Base-by-base conservation (phyloP, 768 basidiomycete species). In the Pleurotus tuber-regium region DNA sequence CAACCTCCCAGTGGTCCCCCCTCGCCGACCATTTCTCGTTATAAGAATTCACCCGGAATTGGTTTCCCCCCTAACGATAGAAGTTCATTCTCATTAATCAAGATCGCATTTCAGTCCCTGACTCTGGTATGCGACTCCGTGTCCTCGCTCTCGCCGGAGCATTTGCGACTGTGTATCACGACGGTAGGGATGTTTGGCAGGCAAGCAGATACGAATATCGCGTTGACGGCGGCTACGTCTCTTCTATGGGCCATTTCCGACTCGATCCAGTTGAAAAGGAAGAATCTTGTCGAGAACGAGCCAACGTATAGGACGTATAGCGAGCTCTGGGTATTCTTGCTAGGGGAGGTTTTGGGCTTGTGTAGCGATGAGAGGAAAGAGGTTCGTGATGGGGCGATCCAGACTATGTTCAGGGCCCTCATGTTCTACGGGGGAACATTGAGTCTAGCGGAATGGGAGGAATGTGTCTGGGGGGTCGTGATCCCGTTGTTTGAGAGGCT, bases 191-290 rank as follows among this genome's bases (percentile, higher is more conserved):
- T 88, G 50, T 99, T 96, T 66, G 94, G 95, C 6, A 80, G 86
- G 14, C 96, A 98, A 61, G 79, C 84, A 1, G 97, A 98, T 57
- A 95, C 96, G 31, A 99, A 99, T 59, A 96, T 99, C 51, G 91
- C 94, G 1, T 71, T 99, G 50, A 96, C 96, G 1, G 92, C 92
- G 0, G 92, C 95, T 0, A 92, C 92, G 52, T 93, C 92, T 48
- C 70, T 98, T 2, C 73, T 99, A 4, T 98, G 96, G 96, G 88
- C 90, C 54, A 90, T 99, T 0, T 97, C 95, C 0, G 96, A 99
- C 63, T 89, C 92, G 1, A 91, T 98, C 29, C 93, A 96, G 61
- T 81, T 86, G 5, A 89, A 91, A 62, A 79, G 90, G 18, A 86
- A 86, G 57, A 23, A 28, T 4, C 46, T 48, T 8, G 16, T 18